Evolutionary conservation across 129 eudicot genomes (phyloP).

Genomic region (sunflower (Helianthus annuus)): DNA sequence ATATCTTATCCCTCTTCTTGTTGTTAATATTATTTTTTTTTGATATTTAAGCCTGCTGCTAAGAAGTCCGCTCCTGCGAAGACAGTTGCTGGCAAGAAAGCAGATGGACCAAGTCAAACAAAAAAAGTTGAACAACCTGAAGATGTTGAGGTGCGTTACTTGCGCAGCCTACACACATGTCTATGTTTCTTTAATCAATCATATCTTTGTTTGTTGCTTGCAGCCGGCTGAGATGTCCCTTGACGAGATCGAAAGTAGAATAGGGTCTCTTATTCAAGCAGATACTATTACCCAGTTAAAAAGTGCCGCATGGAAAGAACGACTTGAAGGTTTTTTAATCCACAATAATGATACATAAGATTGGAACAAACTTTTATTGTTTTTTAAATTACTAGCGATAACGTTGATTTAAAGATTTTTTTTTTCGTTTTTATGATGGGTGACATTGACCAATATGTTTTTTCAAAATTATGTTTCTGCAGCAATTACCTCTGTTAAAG

Average conservation of each 20-base stretch:
- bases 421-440: not conserved
- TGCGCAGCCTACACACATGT: conserved; percentile 6
- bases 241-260: conserved; percentile 87
- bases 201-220: conserved; percentile 21
- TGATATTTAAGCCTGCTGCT: conserved; percentile 54
- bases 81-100: conserved; percentile 65
- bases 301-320: conserved; percentile 99
- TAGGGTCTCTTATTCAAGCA: conserved; percentile 75
- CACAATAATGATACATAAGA: conserved; percentile 8
- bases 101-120: conserved; percentile 62
- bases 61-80: conserved; percentile 74
- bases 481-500: conserved; percentile 82
- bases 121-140: conserved; percentile 81
- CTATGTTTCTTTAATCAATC: not conserved
- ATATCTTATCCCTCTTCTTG: not conserved
- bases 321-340: conserved; percentile 76
- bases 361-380: not conserved
- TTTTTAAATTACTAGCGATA: not conserved
- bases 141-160: conserved; percentile 80
- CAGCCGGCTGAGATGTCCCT: conserved; percentile 97
- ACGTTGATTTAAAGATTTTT: not conserved
- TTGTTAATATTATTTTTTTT: not conserved
- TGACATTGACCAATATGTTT: conserved; percentile 15
- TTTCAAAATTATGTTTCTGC: conserved; percentile 22
- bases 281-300: conserved; percentile 78